Evolutionary conservation across 306 rosid species (phyloP).

Genomic region (Casuarina equisetifolia): DNA sequence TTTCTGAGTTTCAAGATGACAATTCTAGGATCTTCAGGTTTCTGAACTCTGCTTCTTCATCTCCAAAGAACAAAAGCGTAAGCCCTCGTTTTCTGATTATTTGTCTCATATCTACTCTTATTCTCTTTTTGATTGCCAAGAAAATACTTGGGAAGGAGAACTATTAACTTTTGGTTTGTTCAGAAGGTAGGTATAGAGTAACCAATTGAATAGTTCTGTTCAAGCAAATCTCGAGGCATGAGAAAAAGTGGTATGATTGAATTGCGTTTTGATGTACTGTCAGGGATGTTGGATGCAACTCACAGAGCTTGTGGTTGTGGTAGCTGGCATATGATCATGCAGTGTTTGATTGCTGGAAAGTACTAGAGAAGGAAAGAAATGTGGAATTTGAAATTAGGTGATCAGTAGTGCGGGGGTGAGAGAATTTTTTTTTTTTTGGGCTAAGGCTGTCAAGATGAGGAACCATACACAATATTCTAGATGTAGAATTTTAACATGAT

Average conservation of each 20-base stretch:
- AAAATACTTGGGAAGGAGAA: no score
- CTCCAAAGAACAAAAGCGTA: no score
- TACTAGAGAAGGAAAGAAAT: not conserved
- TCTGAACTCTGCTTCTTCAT: slow-evolving; percentile 5
- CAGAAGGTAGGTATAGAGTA: not conserved
- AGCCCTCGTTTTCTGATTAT: no score
- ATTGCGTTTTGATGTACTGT: not conserved
- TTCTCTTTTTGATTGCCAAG: no score
- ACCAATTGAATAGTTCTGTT: not conserved
- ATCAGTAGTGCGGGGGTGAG: not conserved
- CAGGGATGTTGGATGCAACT: not conserved
- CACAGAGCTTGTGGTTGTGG: not conserved
- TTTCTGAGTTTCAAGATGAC: slow-evolving; percentile 79
- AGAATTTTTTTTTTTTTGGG: no score
- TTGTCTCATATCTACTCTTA: no score
- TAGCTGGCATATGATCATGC: not conserved
- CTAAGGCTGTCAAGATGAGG: not conserved
- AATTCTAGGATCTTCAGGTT: slow-evolving; percentile 88
- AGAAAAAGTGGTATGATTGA: not conserved
- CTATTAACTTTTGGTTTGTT: not conserved
- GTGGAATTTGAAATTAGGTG: not conserved
- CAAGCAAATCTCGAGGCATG: not conserved
- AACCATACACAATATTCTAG: no score
- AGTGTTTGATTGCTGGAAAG: not conserved
- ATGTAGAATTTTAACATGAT: no score